Evolutionary conservation across 192 early-diverging fungal genomes (phyloP).

Genomic region (Linnemannia exigua): DNA sequence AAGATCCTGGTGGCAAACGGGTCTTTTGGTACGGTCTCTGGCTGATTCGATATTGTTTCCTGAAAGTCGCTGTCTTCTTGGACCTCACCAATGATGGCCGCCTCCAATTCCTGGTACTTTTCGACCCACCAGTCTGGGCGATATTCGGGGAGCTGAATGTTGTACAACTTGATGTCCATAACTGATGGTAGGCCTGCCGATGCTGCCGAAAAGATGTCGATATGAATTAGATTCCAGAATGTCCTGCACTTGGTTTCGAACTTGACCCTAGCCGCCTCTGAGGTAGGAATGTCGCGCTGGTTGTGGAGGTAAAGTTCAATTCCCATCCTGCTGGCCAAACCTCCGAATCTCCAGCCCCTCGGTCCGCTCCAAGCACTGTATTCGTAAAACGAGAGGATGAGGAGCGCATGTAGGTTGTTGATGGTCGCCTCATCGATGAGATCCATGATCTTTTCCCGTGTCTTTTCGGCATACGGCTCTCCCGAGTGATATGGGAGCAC

Average conservation of each 20-base stretch:
- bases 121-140: neutral
- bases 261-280: neutral
- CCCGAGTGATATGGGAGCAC: neutral
- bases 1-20: neutral
- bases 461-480: constrained; percentile 3
- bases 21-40: neutral
- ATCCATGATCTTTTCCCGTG: neutral
- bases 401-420: constrained; percentile 7
- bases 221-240: neutral
- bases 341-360: neutral
- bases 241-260: constrained; percentile 10
- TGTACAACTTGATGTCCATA: neutral
- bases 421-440: constrained; percentile 7
- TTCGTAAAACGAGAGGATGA: constrained; percentile 2
- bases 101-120: neutral
- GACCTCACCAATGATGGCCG: neutral
- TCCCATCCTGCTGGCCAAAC: constrained; percentile 8
- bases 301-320: constrained; percentile 5
- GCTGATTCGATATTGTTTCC: neutral
- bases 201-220: constrained; percentile 6
- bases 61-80: neutral
- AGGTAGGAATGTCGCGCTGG: neutral
- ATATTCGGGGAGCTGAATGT: constrained; percentile 3
- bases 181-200: neutral
- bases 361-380: constrained; percentile 1